phyloP scores from a whole-genome alignment of 495 filamentous ascomycete species.

The Penicillium subrubescens region DNA sequence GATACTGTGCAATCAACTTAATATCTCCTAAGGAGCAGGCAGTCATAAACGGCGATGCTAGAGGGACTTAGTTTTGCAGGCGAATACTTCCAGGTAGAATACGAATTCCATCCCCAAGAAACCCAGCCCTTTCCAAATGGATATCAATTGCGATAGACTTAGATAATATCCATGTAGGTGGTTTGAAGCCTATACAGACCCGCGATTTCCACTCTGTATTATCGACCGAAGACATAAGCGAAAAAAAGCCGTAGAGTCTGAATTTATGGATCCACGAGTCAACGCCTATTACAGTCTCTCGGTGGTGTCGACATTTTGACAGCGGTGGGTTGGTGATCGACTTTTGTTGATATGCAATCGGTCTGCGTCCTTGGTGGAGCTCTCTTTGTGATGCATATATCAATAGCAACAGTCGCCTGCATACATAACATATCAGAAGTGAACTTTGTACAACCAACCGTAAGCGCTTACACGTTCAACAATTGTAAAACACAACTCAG shows the following conservation, averaged over 20 bases:
- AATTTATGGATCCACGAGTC: background rate
- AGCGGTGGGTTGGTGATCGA: background rate
- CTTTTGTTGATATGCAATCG: background rate
- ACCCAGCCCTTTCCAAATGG: background rate
- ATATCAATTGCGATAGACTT: background rate
- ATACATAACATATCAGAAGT: background rate
- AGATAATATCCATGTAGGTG: background rate
- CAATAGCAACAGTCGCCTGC: background rate
- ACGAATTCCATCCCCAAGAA: background rate
- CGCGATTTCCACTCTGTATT: slow-evolving; percentile 1
- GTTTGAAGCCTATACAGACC: slow-evolving; percentile 2
- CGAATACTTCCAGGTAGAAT: background rate
- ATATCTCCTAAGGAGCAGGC: slow-evolving; percentile 1
- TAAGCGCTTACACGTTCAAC: background rate
- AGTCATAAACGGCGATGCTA: background rate
- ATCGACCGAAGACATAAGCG: background rate
- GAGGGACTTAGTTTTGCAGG: slow-evolving; percentile 1
- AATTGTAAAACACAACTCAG: slow-evolving; percentile 1
- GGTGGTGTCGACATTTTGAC: background rate
- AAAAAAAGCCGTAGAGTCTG: background rate
- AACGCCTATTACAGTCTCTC: background rate
- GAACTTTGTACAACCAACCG: background rate
- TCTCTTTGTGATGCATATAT: background rate
- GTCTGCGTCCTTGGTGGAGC: slow-evolving; percentile 1
- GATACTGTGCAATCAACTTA: slow-evolving; percentile 1